phyloP scores from a whole-genome alignment of 2,329 filamentous ascomycete genomes.

The Fusarium brachygibbosum region DNA sequence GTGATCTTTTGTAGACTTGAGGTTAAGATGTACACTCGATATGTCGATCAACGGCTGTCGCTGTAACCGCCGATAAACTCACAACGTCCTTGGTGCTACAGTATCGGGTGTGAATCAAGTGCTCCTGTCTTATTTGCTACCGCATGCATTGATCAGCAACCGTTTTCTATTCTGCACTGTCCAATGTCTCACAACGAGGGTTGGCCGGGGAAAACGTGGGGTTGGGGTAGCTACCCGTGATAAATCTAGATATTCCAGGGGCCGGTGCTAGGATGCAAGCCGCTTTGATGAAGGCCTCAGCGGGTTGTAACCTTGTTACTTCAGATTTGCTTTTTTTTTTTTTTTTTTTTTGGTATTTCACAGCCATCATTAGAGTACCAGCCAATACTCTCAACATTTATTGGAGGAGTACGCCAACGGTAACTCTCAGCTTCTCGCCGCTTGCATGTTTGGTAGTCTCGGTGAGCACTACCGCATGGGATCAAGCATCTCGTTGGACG shows the following conservation, averaged over 20 bases:
- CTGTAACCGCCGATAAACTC: slow-evolving; percentile 4
- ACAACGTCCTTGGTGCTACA: not conserved
- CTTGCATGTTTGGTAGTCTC: slow-evolving; percentile 3
- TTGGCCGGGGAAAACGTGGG: slow-evolving; percentile 28
- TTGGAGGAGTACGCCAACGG: not conserved
- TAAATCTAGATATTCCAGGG: not conserved
- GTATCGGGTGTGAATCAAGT: not conserved
- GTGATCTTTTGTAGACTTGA: not conserved
- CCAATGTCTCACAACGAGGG: not conserved
- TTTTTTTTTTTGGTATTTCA: not conserved
- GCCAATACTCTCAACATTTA: not conserved
- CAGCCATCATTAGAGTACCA: too few species aligned
- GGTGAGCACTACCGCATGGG: slow-evolving; percentile 1
- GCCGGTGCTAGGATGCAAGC: not conserved
- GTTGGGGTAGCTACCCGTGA: slow-evolving; percentile 21
- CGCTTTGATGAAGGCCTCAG: not conserved
- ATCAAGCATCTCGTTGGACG: not conserved
- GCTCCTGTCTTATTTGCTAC: not conserved
- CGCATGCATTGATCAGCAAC: not conserved
- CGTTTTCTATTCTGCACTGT: not conserved
- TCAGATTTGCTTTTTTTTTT: not conserved
- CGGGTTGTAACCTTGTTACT: not conserved
- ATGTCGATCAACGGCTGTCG: slow-evolving; percentile 12
- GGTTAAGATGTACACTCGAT: not conserved
- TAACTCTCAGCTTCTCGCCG: not conserved